Evolutionary conservation across 352 stramenopile genomes (phyloP).

Genomic region (Phytophthora cryptogea): DNA sequence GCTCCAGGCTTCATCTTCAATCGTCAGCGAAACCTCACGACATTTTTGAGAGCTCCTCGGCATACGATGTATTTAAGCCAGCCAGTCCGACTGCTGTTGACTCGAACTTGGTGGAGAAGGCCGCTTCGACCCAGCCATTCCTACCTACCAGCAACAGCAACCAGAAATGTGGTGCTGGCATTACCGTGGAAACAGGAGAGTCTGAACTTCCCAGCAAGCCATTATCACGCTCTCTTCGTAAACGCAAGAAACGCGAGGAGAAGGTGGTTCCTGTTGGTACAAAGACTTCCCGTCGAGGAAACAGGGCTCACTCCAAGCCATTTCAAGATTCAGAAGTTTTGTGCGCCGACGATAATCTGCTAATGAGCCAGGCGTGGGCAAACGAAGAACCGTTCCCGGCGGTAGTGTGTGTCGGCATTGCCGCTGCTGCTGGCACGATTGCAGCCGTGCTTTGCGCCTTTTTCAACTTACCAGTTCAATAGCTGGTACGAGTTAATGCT

Average conservation of each 20-base stretch:
- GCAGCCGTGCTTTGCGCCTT: slow-evolving; percentile 66
- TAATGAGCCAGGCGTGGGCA: slow-evolving; percentile 20
- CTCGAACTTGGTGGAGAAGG: not conserved
- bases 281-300: slow-evolving; percentile 17
- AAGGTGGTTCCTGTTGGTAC: slow-evolving; percentile 12
- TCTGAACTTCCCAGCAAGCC: not conserved
- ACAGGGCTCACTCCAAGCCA: not conserved
- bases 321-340: not conserved
- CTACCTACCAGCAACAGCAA: slow-evolving; percentile 1
- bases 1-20: not conserved
- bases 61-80: slow-evolving; percentile 5
- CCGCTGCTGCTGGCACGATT: slow-evolving; percentile 57
- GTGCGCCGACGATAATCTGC: not conserved
- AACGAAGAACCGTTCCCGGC: slow-evolving; percentile 42
- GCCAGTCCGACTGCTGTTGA: not conserved
- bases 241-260: slow-evolving; percentile 52
- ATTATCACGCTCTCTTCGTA: slow-evolving; percentile 20
- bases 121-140: not conserved
- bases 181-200: not conserved
- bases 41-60: slow-evolving; percentile 8
- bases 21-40: slow-evolving; percentile 8
- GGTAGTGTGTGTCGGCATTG: slow-evolving; percentile 55
- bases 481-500: not conserved
- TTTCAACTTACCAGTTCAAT: slow-evolving; percentile 48
- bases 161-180: slow-evolving; percentile 3